phyloP scores from a whole-genome alignment of 78 protist species.

The Chrysochromulina parva region DNA sequence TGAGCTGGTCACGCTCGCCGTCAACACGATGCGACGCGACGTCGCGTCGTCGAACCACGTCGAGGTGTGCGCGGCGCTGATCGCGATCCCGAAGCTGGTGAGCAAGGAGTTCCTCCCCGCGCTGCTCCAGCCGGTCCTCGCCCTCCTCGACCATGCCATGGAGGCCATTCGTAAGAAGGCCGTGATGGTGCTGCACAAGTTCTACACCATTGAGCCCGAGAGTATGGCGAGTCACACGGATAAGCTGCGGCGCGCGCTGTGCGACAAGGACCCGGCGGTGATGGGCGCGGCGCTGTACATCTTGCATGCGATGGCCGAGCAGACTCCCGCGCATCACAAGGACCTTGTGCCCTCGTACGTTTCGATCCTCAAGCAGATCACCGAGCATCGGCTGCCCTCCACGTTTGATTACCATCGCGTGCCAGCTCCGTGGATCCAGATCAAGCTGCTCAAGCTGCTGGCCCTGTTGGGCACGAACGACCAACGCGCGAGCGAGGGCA shows the following conservation, averaged over 20 bases:
- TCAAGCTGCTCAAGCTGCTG: constrained; percentile 79
- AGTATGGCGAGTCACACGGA: not conserved
- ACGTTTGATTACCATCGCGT: constrained; percentile 88
- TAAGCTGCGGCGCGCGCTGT: constrained; percentile 20
- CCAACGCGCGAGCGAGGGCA: constrained; percentile 37
- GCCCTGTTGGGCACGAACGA: constrained; percentile 77
- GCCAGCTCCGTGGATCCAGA: constrained; percentile 92
- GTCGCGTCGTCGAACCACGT: constrained; percentile 46
- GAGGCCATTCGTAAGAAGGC: constrained; percentile 71
- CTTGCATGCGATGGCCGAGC: constrained; percentile 48
- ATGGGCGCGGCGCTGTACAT: constrained; percentile 78
- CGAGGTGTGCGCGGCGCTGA: constrained; percentile 69
- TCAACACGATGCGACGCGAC: constrained; percentile 75
- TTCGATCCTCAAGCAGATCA: constrained; percentile 84
- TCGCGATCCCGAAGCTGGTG: constrained; percentile 61
- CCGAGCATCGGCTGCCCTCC: constrained; percentile 78
- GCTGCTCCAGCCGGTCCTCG: not conserved
- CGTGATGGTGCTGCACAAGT: constrained; percentile 48
- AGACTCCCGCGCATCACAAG: constrained; percentile 29
- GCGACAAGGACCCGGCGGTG: constrained; percentile 31
- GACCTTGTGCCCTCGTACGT: constrained; percentile 79
- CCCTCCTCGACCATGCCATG: constrained; percentile 16
- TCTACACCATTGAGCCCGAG: not conserved
- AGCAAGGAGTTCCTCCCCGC: constrained; percentile 63
- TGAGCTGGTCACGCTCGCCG: constrained; percentile 71